These are phyloP conservation scores for Magnolia officinalis DNA, from an alignment of 164 flowering plant genomes.

Conservation along the genomic window DNA sequence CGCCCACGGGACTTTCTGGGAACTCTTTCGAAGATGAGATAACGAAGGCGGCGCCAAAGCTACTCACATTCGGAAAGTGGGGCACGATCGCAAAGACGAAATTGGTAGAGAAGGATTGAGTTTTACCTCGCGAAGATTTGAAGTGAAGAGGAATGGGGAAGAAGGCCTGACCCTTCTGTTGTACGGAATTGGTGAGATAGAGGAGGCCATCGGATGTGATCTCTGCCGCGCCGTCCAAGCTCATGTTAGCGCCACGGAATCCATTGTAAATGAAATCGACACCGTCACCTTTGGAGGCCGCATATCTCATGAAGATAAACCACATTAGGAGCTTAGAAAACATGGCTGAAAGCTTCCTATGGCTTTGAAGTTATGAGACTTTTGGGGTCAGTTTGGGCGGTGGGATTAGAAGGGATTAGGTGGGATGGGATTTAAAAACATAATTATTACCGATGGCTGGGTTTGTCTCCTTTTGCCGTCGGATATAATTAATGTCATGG, in stretches of 20 bases:
- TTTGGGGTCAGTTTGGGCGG: too few relatives aligned
- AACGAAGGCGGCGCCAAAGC: constrained; percentile 25
- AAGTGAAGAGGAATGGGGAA: constrained; percentile 8
- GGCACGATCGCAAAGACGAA: constrained; percentile 26
- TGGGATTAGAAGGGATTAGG: too few relatives aligned
- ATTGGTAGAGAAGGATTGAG: constrained; percentile 26
- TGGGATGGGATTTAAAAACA: too few relatives aligned
- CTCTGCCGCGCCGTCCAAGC: constrained; percentile 7
- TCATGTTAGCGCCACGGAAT: constrained; percentile 2
- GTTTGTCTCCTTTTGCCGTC: too few relatives aligned
- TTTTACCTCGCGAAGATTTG: constrained; percentile 9
- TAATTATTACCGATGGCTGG: too few relatives aligned
- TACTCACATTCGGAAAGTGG: not conserved
- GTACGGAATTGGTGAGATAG: constrained; percentile 4
- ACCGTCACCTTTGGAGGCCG: too few relatives aligned
- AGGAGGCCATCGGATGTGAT: constrained; percentile 10
- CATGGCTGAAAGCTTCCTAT: too few relatives aligned
- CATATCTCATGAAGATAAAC: too few relatives aligned
- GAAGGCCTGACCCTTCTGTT: constrained; percentile 10
- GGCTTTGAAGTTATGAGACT: too few relatives aligned
- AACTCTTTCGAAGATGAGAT: constrained; percentile 15
- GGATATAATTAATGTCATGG: too few relatives aligned
- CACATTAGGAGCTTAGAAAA: too few relatives aligned
- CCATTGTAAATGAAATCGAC: constrained; percentile 12
- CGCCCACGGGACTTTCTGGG: constrained; percentile 6